Conservation (phyloP, 2,329 filamentous ascomycete species). For the Neurospora crassa region DNA sequence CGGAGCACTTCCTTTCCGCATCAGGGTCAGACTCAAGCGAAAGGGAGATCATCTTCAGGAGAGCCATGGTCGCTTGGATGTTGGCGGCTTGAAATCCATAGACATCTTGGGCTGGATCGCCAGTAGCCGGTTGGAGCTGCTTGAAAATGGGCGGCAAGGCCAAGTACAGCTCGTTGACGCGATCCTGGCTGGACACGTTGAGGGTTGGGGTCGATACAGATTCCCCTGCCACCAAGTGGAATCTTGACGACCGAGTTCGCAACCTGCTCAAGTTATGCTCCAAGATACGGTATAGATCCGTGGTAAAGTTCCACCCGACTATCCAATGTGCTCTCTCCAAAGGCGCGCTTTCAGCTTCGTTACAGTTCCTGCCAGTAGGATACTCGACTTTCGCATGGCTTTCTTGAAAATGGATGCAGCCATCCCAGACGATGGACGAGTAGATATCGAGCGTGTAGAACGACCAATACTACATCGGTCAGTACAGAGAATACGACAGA, state of each 20-base stretch:
- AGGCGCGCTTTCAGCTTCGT: slow-evolving; percentile 12
- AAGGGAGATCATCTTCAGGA: slow-evolving; percentile 24
- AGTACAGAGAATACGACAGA: not conserved
- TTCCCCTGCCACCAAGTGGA: not conserved
- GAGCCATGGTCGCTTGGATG: slow-evolving; percentile 25
- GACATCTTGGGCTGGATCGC: slow-evolving; percentile 20
- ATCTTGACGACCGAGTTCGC: slow-evolving; percentile 5
- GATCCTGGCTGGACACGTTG: slow-evolving; percentile 10
- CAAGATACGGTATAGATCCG: slow-evolving; percentile 38
- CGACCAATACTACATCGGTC: slow-evolving; percentile 38
- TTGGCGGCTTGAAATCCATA: slow-evolving; percentile 28
- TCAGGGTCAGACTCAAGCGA: slow-evolving; percentile 19
- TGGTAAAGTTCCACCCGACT: slow-evolving; percentile 22
- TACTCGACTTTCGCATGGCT: slow-evolving; percentile 36
- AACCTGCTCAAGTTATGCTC: slow-evolving; percentile 35
- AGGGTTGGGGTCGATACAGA: slow-evolving; percentile 1
- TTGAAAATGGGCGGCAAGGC: slow-evolving; percentile 22
- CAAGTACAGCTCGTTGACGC: slow-evolving; percentile 19
- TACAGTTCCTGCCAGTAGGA: slow-evolving; percentile 37
- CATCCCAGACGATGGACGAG: slow-evolving; percentile 41
- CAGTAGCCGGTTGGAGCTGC: slow-evolving; percentile 19
- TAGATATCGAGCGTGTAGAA: slow-evolving; percentile 49
- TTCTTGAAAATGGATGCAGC: slow-evolving; percentile 34
- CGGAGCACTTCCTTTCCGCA: slow-evolving; percentile 22
- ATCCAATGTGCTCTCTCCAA: slow-evolving; percentile 3